A percentile compares a stretch with the other conserved stretches of the same genome.
phyloP scores from a whole-genome alignment of 148 eudicot genomes.

The Rhododendron kiyosumense region DNA sequence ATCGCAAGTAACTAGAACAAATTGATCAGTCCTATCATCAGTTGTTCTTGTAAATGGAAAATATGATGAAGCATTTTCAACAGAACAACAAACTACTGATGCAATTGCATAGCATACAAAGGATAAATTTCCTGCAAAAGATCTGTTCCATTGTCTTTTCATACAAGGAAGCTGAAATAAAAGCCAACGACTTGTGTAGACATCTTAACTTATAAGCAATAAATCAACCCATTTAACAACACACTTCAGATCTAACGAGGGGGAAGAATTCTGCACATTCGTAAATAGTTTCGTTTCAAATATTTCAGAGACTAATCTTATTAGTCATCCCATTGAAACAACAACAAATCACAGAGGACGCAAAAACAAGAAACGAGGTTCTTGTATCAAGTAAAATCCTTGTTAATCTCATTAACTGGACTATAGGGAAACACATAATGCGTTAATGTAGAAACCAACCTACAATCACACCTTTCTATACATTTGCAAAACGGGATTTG shows the following conservation, averaged over 20 bases:
- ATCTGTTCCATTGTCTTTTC: neutral
- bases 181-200: neutral
- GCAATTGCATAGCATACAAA: neutral
- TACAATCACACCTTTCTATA: neutral
- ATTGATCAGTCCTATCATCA: neutral
- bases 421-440: neutral
- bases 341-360: neutral
- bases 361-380: neutral
- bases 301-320: neutral
- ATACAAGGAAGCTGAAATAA: neutral
- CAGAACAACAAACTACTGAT: no score
- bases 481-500: neutral
- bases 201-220: neutral
- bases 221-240: neutral
- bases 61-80: neutral
- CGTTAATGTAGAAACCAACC: no score
- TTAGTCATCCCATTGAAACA: neutral
- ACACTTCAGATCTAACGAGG: neutral
- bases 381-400: neutral
- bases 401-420: neutral
- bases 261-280: neutral
- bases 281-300: neutral
- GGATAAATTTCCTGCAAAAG: neutral
- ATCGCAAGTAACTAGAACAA: neutral
- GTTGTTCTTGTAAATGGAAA: neutral